A percentile compares a stretch with the other conserved stretches of the same genome.
Evolutionary conservation across 2,329 filamentous ascomycete species (phyloP).

Genomic region (Neonectria hederae): DNA sequence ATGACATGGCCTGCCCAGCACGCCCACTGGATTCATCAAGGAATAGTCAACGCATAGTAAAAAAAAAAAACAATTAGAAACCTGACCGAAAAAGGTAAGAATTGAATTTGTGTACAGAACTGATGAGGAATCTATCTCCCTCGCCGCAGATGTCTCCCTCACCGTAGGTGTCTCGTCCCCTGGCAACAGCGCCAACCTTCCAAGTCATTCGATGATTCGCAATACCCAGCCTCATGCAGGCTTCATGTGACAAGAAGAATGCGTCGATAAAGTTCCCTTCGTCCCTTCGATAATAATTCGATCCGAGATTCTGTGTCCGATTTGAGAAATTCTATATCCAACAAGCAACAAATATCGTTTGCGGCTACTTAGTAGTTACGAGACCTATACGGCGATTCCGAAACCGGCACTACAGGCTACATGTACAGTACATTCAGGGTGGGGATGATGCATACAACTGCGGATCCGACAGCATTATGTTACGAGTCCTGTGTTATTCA

Average conservation of each 20-base stretch:
- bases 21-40: background rate
- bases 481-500: background rate
- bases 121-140: constrained; percentile 29
- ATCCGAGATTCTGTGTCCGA: constrained; percentile 21
- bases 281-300: background rate
- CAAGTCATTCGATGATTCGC: constrained; percentile 28
- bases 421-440: constrained; percentile 1
- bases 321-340: background rate
- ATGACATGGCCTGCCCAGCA: constrained; percentile 15
- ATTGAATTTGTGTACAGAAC: constrained; percentile 25
- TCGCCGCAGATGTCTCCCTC: constrained; percentile 17
- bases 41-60: background rate
- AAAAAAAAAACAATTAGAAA: background rate
- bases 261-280: constrained; percentile 21
- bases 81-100: constrained; percentile 32
- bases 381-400: constrained; percentile 15
- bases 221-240: constrained; percentile 18
- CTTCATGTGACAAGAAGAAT: constrained; percentile 20
- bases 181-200: constrained; percentile 8
- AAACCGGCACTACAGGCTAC: constrained; percentile 7
- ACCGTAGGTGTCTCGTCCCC: constrained; percentile 12
- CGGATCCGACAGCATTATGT: too few species aligned
- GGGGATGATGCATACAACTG: background rate
- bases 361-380: constrained; percentile 21
- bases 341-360: constrained; percentile 22